Conservation (phyloP, 176 grass and related monocot genomes). For the Aegilops sharonensis region DNA sequence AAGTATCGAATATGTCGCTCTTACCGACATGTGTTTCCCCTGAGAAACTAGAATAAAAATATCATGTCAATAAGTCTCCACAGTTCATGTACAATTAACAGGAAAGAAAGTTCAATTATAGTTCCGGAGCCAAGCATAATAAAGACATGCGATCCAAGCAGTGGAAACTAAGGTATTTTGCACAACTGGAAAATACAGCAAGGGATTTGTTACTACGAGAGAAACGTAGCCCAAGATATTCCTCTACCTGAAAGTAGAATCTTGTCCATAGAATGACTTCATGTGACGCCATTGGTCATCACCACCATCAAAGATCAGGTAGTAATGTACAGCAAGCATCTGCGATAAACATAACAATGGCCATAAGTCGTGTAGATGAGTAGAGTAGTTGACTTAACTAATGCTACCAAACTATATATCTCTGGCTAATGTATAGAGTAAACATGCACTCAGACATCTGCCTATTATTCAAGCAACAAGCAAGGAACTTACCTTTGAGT, state of each 20-base stretch:
- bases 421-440: not conserved
- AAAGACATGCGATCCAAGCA: not conserved
- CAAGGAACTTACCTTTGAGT: not conserved
- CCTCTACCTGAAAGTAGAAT: conserved; percentile 60
- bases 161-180: conserved; percentile 1
- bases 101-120: not conserved
- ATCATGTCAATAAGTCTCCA: conserved; percentile 4
- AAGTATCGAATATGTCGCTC: conserved; percentile 43
- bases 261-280: conserved; percentile 56
- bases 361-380: not conserved
- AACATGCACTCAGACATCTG: conserved; percentile 6
- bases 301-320: conserved; percentile 60
- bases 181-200: not conserved
- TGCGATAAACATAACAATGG: conserved; percentile 26
- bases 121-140: not conserved
- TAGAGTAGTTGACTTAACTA: not conserved
- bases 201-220: not conserved
- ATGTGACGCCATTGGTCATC: conserved; percentile 55
- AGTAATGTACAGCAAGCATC: conserved; percentile 79
- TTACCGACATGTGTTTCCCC: conserved; percentile 40
- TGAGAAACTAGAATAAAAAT: conserved; percentile 48
- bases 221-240: not conserved
- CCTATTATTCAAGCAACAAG: not conserved
- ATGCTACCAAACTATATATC: not conserved
- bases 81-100: not conserved